These are phyloP conservation scores for Kernera saxatilis DNA, from an alignment of 345 rosid genomes.

Conservation along the genomic window DNA sequence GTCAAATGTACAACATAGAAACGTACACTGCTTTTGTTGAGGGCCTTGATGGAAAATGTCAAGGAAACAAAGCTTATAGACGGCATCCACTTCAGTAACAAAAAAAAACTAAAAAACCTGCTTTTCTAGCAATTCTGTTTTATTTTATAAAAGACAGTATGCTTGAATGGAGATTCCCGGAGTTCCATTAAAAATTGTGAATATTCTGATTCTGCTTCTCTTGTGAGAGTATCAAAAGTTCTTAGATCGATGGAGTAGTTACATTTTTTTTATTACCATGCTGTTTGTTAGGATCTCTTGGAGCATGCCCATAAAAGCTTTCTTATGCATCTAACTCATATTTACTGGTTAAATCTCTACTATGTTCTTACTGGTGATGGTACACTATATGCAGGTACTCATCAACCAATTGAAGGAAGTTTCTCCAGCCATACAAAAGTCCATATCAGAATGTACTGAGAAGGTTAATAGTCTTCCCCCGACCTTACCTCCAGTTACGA, in stretches of 20 bases:
- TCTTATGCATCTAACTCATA: not conserved
- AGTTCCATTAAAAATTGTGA: not conserved
- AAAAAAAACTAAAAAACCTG: not conserved
- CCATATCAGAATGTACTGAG: slow-evolving; percentile 81
- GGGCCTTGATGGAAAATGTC: not conserved
- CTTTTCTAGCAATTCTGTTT: not conserved
- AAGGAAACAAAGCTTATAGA: not conserved
- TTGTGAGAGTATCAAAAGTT: not conserved
- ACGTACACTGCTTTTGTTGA: not conserved
- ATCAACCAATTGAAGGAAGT: slow-evolving; percentile 89
- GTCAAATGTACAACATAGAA: not conserved
- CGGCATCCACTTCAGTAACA: not conserved
- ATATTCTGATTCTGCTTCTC: not conserved
- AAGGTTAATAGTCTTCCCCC: slow-evolving; percentile 68
- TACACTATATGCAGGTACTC: slow-evolving; percentile 63
- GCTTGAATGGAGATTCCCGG: not conserved
- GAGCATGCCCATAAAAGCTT: not conserved
- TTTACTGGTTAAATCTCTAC: not conserved
- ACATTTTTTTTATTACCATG: not conserved
- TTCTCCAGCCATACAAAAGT: slow-evolving; percentile 79
- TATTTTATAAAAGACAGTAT: not conserved
- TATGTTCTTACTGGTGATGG: slow-evolving; percentile 15
- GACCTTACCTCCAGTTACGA: slow-evolving; percentile 54
- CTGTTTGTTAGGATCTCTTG: not conserved
- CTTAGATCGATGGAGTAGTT: not conserved